Evolutionary conservation across 2,329 filamentous ascomycete genomes (phyloP), one percentile per base, ranked within the genome.

Genomic region (Cladosporium velox): DNA sequence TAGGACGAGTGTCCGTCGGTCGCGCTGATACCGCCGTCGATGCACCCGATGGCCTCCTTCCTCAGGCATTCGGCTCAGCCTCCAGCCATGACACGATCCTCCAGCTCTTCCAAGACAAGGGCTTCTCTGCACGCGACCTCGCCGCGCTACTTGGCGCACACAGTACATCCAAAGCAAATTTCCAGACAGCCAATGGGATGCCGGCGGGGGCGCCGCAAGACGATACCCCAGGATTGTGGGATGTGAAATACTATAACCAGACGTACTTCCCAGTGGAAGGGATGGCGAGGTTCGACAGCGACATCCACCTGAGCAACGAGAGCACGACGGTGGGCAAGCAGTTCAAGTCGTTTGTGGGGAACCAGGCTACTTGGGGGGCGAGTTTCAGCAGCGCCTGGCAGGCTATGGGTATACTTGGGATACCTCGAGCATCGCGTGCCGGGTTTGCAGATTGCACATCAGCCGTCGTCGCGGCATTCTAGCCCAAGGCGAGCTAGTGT

Each of bases 121-220:
- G 83, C 2, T 83, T 87, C 75, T 75, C 74, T 10, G 74, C 83
- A 1, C 74, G 75, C 32, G 85, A 85, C 62, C 79, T 87, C 3
- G 81, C 83, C 2, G 84, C 85, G 1, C 80, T 87, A 1, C 70
- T 87, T 2, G 85, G 86, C 63, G 84, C 85, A 0, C 85, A 87
- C 72, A 81, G 81, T 3, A 77, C 80, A 8, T 80, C 82, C 8
- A 79, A 77, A 68, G 84, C 87, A 69, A 78, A 77, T 64, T 74
- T 78, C n/a, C 65, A 73, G 34, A 60, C 65, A 51, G 30, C 59
- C 32, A 69, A 72, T 52, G 72, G 72, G 2, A 67, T 73, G 15
- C 69, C 71, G 3, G 73, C 76, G 12, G 79, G 77, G 58, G 72
- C 74, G 6, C 70, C 82, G 0, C 80, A 84, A 66, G 84, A 86